Evolutionary conservation across 768 basidiomycete species (phyloP).

Genomic region (Dentipellis sp.): DNA sequence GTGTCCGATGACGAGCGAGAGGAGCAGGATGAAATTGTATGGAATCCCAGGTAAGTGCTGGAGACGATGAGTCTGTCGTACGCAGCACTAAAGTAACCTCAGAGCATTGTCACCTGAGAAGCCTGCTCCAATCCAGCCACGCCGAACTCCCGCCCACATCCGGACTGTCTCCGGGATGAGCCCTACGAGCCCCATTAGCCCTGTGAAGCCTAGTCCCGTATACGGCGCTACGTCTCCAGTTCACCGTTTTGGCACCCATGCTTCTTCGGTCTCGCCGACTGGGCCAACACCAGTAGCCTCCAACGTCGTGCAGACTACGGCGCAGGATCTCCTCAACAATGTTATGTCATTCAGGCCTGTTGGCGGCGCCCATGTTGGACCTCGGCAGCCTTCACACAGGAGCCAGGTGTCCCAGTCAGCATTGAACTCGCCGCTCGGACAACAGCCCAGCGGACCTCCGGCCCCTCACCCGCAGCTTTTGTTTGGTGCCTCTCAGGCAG

Average conservation of each 20-base stretch:
- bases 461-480: slow-evolving; percentile 36
- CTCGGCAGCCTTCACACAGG: slow-evolving; percentile 4
- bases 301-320: slow-evolving; percentile 34
- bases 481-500: slow-evolving; percentile 30
- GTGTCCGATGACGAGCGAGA: slow-evolving; percentile 30
- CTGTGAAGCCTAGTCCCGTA: slow-evolving; percentile 1
- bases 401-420: slow-evolving; percentile 5
- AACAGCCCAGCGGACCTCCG: slow-evolving; percentile 15
- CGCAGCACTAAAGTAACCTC: background rate
- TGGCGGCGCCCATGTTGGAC: slow-evolving; percentile 11
- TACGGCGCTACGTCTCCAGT: slow-evolving; percentile 23
- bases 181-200: slow-evolving; percentile 8
- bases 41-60: slow-evolving; percentile 48
- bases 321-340: slow-evolving; percentile 56
- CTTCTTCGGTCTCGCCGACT: background rate
- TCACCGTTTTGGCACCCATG: slow-evolving; percentile 11
- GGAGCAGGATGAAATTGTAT: slow-evolving; percentile 68
- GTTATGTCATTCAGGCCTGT: slow-evolving; percentile 31
- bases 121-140: background rate
- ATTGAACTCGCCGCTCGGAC: slow-evolving; percentile 6
- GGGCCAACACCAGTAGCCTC: background rate
- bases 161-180: background rate
- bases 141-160: background rate
- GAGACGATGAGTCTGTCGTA: background rate
- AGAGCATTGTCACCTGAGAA: background rate